phyloP scores from a whole-genome alignment of 306 rosid genomes.

The Cyclanthera cordifolia region DNA sequence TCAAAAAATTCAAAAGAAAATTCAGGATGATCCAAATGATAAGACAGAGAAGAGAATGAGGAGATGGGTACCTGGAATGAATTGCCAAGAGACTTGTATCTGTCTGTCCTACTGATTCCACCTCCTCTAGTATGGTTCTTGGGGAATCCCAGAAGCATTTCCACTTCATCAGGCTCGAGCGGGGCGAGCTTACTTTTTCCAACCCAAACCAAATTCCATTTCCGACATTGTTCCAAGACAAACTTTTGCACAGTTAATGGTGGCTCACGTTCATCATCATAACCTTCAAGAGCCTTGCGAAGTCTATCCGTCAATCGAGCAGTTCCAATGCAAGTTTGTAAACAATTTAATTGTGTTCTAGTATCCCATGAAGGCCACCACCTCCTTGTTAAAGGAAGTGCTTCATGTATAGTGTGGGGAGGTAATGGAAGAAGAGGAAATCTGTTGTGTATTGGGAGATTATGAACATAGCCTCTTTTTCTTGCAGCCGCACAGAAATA shows the following conservation, averaged over 20 bases:
- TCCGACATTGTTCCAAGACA: slow-evolving; percentile 66
- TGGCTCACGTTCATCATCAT: slow-evolving; percentile 43
- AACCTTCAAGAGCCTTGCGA: slow-evolving; percentile 52
- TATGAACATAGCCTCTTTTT: slow-evolving; percentile 86
- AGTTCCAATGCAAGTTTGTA: slow-evolving; percentile 63
- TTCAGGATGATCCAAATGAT: background rate
- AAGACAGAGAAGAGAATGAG: background rate
- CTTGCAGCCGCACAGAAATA: slow-evolving; percentile 82
- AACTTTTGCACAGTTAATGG: slow-evolving; percentile 40
- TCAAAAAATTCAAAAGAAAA: background rate
- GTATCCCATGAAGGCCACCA: slow-evolving; percentile 99
- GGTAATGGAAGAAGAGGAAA: slow-evolving; percentile 77
- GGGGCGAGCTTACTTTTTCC: slow-evolving; percentile 95
- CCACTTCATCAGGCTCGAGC: slow-evolving; percentile 84
- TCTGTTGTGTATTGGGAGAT: slow-evolving; percentile 64
- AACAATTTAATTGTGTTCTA: slow-evolving; percentile 61
- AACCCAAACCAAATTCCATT: slow-evolving; percentile 98
- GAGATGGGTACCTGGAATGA: slow-evolving; percentile 65
- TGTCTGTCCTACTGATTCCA: slow-evolving; percentile 87
- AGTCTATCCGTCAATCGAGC: slow-evolving; percentile 67
- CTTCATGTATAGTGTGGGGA: slow-evolving; percentile 58
- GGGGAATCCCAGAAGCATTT: slow-evolving; percentile 76
- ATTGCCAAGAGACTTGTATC: slow-evolving; percentile 89
- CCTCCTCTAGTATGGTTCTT: slow-evolving; percentile 95
- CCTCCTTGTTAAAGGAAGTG: slow-evolving; percentile 63